Evolutionary conservation across 768 basidiomycete genomes (phyloP), one percentile per base, ranked within the genome.

Genomic region (Cystobasidium onofrii): DNA sequence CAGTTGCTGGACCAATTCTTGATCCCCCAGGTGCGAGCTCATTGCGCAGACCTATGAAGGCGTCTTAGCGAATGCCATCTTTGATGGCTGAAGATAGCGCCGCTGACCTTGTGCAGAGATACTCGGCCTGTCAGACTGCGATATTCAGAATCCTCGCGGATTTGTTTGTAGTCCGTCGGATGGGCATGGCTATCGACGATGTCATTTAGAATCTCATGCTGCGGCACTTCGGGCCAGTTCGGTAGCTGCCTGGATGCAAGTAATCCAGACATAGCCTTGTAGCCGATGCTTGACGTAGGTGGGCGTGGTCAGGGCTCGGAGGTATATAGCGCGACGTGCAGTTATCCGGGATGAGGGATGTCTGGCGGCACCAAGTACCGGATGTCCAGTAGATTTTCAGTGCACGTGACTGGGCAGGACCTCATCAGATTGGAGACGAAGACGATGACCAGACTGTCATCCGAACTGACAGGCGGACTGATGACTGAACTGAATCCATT

Each of bases 31-130:
- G 18, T 71, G 65, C 1, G 76, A 76, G 55, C 69, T 73, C 78
- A 78, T 78, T 13, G 73, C 73, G 46, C 61, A 78, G 86, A 83
- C 94, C 91, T 39, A 83, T 83, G 18, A 50, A 50, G n/a, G 46
- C n/a, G 15, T 15, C 15, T 39, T 39, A 39, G 13, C 81, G 79
- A 43, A n/a, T 29, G 27, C 15, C 0, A 60, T 46, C 12, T 33
- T 25, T 29, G 17, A 27, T 27, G 33, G 6, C 18, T 4, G 64
- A 6, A 29, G 12, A 39, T 25, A 29, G 12, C 41, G 20, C n/a
- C n/a, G n/a, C 64, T 31, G 10, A 64, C 72, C 61, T 64, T 34
- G 43, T 65, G 29, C 6, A 62, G 44, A 25, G 27, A 43, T 4
- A 73, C 17, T 27, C 39, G 6, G 18, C 13, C 72, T 20, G 63